Base-by-base conservation (phyloP, 2,329 filamentous ascomycete genomes). In the Atkinsonella texensis region DNA sequence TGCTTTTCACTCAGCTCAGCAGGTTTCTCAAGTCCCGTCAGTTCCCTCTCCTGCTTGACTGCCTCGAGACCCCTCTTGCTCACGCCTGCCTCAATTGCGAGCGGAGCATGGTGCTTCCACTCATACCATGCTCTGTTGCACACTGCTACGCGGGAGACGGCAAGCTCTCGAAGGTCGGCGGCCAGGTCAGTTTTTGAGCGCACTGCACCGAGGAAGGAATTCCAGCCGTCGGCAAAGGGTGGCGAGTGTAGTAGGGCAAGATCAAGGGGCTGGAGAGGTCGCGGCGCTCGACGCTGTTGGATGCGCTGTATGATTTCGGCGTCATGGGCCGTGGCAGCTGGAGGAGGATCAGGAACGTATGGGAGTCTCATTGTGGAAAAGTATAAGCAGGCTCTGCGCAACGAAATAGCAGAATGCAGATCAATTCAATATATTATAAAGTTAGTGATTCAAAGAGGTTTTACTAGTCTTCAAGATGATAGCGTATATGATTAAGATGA, bases 91-190 rank as follows among this genome's bases (percentile, higher is more conserved):
- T 70, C 69, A 9, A 73, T 70, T 4, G 77, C 76, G 13, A 91
- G 73, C 1, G 87, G 87, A 15, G 82, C 83, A 63, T 95, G 89
- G 51, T 87, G 80, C 38, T 71, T 77, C 88, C 87, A 94, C 66
- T 95, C 89, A 67, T 89, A 94, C 81, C 85, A 88, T 1, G 89
- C 89, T 17, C 76, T 68, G 68, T 94, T 95, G 60, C 88, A 77
- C 15, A 85, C 82, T 12, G 89, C 89, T 13, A 94, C 85, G 47
- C 88, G 79, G 61, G 81, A 88, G 59, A 95, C 90, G 57, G 86
- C 84, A 17, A 90, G 73, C 71, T 95, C 88, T 57, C 86, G 81
- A 50, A 89, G 62, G 58, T 78, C 74, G 47, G 72, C 74, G 4
- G 68, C 51, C 6, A 84, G 60, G 4, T 61, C 63, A 23, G 78